Percentiles rank a stretch among this genome's conserved stretches.
These are phyloP conservation scores for Nectriaceae sp. DNA, from an alignment of 2,329 filamentous ascomycete species.

Conservation along the genomic window DNA sequence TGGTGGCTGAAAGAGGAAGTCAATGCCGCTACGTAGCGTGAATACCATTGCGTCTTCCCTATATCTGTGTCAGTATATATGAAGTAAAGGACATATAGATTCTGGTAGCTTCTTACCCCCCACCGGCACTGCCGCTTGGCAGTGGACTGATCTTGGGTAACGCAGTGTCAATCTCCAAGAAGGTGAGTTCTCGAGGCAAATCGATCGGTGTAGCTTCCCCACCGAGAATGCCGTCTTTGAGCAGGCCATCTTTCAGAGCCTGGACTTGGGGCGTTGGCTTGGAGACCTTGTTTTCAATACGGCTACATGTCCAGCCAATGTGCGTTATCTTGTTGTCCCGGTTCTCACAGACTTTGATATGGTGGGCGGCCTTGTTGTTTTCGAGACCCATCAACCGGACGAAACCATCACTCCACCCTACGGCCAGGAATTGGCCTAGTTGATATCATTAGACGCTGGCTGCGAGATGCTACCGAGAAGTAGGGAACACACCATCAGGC, in stretches of 20 bases:
- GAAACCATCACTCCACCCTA: conserved; percentile 80
- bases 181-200: conserved; percentile 71
- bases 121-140: conserved; percentile 60
- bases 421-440: conserved; percentile 73
- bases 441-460: neutral
- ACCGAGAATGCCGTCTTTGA: conserved; percentile 5
- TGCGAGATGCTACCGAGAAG: neutral
- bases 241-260: conserved; percentile 15
- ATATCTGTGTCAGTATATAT: conserved; percentile 9
- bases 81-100: neutral
- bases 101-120: conserved; percentile 51
- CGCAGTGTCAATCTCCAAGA: conserved; percentile 74
- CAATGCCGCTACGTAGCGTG: conserved; percentile 68
- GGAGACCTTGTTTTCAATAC: conserved; percentile 34
- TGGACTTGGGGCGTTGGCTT: conserved; percentile 7
- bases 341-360: conserved; percentile 57
- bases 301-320: conserved; percentile 55
- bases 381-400: conserved; percentile 78
- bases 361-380: conserved; percentile 78
- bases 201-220: conserved; percentile 40
- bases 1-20: conserved; percentile 66
- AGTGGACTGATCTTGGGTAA: conserved; percentile 76
- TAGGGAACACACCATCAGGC: conserved; percentile 60
- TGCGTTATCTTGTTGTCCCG: conserved; percentile 48
- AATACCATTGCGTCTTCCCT: conserved; percentile 63